These are phyloP conservation scores for Scedosporium apiospermum DNA, from an alignment of 2,329 filamentous ascomycete genomes.

Conservation along the genomic window DNA sequence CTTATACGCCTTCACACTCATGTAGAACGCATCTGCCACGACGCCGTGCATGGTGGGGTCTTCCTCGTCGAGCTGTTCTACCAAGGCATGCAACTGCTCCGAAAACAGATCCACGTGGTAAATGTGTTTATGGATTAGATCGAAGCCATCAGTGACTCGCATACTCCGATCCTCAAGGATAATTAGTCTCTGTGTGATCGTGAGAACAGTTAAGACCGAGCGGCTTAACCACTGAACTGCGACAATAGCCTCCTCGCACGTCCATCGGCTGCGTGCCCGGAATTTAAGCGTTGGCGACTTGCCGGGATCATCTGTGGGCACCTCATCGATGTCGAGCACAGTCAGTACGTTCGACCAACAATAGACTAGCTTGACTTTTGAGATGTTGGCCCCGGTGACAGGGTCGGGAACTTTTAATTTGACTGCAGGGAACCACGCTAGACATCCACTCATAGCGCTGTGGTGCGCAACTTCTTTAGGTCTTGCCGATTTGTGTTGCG, in stretches of 20 bases:
- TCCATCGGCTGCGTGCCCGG: constrained; percentile 77
- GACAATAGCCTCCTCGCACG: constrained; percentile 88
- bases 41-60: constrained; percentile 89
- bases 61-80: constrained; percentile 81
- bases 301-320: constrained; percentile 57
- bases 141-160: constrained; percentile 89
- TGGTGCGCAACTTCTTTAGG: constrained; percentile 88
- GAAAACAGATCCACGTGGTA: constrained; percentile 90
- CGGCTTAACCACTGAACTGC: constrained; percentile 94
- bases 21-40: constrained; percentile 93
- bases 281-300: constrained; percentile 74
- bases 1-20: constrained; percentile 96
- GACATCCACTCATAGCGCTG: constrained; percentile 82
- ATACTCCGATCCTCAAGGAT: constrained; percentile 85
- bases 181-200: constrained; percentile 86
- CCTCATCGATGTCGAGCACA: constrained; percentile 77
- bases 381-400: constrained; percentile 57
- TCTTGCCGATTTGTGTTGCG: constrained; percentile 84
- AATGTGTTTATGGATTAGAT: constrained; percentile 83
- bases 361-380: constrained; percentile 83
- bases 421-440: constrained; percentile 96
- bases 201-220: constrained; percentile 83
- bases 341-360: constrained; percentile 99
- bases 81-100: constrained; percentile 68
- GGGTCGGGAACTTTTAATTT: constrained; percentile 71